Base-by-base conservation (phyloP, 108 stramenopile species). In the Poteriospumella lacustris region DNA sequence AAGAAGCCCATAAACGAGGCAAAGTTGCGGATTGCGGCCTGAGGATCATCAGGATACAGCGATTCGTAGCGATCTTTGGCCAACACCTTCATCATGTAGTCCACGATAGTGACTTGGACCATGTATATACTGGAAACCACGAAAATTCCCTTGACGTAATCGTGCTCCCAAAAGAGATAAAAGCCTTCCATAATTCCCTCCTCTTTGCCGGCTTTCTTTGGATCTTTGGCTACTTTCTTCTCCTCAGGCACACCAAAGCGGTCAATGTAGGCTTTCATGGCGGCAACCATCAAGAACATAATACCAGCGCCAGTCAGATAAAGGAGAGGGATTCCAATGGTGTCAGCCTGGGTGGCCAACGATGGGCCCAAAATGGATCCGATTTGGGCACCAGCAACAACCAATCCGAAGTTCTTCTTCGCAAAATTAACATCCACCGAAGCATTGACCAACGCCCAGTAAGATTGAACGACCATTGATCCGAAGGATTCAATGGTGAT, bases 101-200 rank as follows among this genome's bases (percentile, higher is more conserved):
- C 95, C 5, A 97, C 89, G 81, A 97, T 95, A 33, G 97, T 97
- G 12, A 94, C 94, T 87, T 94, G 94, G 44, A 97, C 95, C 95
- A 96, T 96, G 90, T 95, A 97, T 0, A 97, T 85, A 86, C 94
- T 94, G 26, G 91, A 91, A 77, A 97, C 91, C 36, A 92, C 94
- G 76, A 97, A 96, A 72, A 97, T 96, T 52, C 95, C 95, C 85
- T 94, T 94, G 77, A 97, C 92, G 81, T 96, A 97, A 77, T 94
- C 91, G 90, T 94, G 88, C 64, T 92, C 83, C 82, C 83, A 80
- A 79, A 97, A 96, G 28, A 97, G 89, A 39, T 89, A 52, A 42
- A 96, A 85, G 31, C 96, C 96, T 85, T 96, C 96, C 82, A 93
- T 83, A 67, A 96, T 89, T 0, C 93, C 94, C 29, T 94, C 91